phyloP scores from a whole-genome alignment of 352 stramenopile genomes.

The Phytophthora pisi region DNA sequence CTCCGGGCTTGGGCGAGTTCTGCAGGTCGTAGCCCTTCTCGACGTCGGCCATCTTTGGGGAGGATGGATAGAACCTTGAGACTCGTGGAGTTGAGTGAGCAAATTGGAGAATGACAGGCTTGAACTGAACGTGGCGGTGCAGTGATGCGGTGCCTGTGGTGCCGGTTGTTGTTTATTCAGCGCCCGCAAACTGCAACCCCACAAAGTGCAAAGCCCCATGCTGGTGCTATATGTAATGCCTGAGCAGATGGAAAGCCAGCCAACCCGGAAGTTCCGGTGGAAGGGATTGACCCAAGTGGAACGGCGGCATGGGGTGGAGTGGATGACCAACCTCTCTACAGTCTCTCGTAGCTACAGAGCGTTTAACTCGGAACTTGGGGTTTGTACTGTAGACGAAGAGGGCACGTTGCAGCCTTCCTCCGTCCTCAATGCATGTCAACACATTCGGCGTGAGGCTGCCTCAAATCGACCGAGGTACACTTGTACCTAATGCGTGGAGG shows the following conservation, averaged over 20 bases:
- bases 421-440: background rate
- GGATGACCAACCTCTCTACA: background rate
- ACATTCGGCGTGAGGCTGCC: background rate
- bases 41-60: conserved; percentile 25
- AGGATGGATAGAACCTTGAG: conserved; percentile 9
- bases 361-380: too few relatives aligned
- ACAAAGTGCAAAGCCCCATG: conserved; percentile 21
- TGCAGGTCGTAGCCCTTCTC: conserved; percentile 41
- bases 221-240: conserved; percentile 2
- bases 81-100: conserved; percentile 14
- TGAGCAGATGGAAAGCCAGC: conserved; percentile 9
- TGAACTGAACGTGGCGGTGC: background rate
- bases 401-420: background rate
- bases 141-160: background rate
- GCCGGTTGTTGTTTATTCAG: conserved; percentile 1
- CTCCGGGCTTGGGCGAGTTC: conserved; percentile 28
- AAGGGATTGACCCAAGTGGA: background rate
- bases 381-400: too few relatives aligned
- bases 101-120: conserved; percentile 32
- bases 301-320: background rate
- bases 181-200: conserved; percentile 8
- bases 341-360: background rate
- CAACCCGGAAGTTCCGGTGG: background rate
- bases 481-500: background rate
- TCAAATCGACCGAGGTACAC: background rate